Evolutionary conservation across 108 stramenopile species (phyloP), one percentile per base, ranked within the genome.

Genomic region (Pseudonitzschia multiseries): DNA sequence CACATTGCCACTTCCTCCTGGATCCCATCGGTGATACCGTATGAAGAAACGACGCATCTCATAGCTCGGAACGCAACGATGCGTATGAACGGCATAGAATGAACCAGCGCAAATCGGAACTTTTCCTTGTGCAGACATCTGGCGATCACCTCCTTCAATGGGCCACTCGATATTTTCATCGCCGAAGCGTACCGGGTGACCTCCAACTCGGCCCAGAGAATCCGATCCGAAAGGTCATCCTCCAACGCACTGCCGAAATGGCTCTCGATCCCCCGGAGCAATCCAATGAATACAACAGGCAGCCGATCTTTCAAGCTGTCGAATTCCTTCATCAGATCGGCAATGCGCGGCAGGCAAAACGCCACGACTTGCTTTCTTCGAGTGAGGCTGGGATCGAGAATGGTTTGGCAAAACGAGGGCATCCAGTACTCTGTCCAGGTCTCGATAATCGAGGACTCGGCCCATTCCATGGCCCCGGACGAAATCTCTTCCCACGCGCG

Each of bases 191-290:
- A 43, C 46, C 67, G 22, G 4, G 48, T 13, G 46, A 79, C 40
- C 32, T 86, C 85, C 27, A 86, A 69, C 22, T 74, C 69, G 18
- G 88, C 83, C 88, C 88, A 89, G 24, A 85, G 62, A 18, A 72
- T n/a, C 31, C 73, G 63, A 61, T 85, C 81, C 8, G 56, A 40
- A 29, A 56, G 54, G n/a, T 36, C 29, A 57, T 73, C 78, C 14
- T 57, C 15, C 51, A 52, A 2, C 17, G 32, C 28, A 40, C n/a
- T 46, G 8, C 60, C 42, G 33, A 22, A 42, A 36, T 79, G 41
- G 17, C 18, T 15, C 44, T 62, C 62, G 52, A 81, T 60, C 48
- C 71, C 60, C 32, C 72, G 28, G 22, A 84, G 48, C 50, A 85
- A 33, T 27, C 24, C 65, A 18, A 75, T 65, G 22, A 82, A 73